Conservation (phyloP, 192 early-diverging fungal genomes). For the Allomyces arbusculus region DNA sequence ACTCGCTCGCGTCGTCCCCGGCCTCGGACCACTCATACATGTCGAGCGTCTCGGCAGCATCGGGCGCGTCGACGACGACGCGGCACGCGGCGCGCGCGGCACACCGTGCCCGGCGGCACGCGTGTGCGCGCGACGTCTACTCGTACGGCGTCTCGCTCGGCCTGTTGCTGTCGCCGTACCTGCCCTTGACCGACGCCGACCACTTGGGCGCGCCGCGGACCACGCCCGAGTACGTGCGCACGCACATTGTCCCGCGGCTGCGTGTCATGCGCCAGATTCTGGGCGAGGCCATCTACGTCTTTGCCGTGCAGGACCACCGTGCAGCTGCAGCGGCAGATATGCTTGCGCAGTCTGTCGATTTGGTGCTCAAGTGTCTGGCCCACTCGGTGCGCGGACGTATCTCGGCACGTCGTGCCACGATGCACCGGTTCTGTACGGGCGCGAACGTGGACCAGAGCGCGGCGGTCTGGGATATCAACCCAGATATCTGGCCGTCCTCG, state of each 20-base stretch:
- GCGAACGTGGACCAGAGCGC: not conserved
- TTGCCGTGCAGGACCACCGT: too few relatives aligned
- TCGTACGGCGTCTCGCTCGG: not conserved
- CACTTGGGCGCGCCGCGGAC: not conserved
- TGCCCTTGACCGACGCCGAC: not conserved
- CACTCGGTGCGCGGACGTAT: not conserved
- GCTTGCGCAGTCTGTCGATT: not conserved
- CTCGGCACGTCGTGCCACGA: not conserved
- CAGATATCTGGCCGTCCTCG: not conserved
- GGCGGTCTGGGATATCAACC: not conserved
- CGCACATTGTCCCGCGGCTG: not conserved
- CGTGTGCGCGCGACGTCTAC: not conserved
- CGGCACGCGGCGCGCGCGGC: not conserved
- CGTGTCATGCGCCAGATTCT: not conserved
- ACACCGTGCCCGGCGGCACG: not conserved
- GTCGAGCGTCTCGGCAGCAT: not conserved
- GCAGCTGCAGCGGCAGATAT: not conserved
- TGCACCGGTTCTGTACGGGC: not conserved
- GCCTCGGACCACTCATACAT: not conserved
- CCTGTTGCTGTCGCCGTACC: not conserved
- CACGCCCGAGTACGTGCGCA: not conserved
- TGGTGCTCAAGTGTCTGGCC: not conserved
- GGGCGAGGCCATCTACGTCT: not conserved
- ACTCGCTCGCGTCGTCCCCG: not conserved
- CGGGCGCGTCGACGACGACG: not conserved